Conservation (phyloP, 768 basidiomycete species). For the Psilocybe azurescens region DNA sequence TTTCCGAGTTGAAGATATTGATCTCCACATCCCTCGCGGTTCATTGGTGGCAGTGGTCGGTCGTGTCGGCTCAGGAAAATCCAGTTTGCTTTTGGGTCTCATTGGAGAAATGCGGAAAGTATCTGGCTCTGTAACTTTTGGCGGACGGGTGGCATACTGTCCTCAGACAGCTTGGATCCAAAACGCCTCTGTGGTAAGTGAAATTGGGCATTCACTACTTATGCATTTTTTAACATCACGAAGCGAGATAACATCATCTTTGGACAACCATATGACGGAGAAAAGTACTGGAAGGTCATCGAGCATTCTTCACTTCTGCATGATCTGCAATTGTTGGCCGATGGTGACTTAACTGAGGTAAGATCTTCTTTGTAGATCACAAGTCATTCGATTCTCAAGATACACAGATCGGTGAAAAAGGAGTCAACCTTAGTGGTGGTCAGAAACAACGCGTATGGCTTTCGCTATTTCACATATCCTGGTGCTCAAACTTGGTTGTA, state of each 20-base stretch:
- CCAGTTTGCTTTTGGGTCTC: slow-evolving; percentile 63
- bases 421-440: slow-evolving; percentile 70
- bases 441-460: slow-evolving; percentile 60
- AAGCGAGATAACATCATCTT: slow-evolving; percentile 73
- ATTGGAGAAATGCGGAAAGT: slow-evolving; percentile 72
- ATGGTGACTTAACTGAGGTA: slow-evolving; percentile 78
- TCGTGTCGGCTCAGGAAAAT: slow-evolving; percentile 73
- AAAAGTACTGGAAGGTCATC: slow-evolving; percentile 68
- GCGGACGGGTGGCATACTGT: slow-evolving; percentile 71
- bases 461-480: neutral
- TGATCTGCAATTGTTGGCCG: slow-evolving; percentile 68
- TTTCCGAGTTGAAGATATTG: slow-evolving; percentile 57
- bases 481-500: neutral
- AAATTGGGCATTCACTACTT: neutral
- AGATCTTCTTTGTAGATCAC: slow-evolving; percentile 7
- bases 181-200: slow-evolving; percentile 63
- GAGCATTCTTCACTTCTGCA: slow-evolving; percentile 62
- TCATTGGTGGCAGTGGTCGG: slow-evolving; percentile 68
- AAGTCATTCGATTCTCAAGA: neutral
- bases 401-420: slow-evolving; percentile 71
- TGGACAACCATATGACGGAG: slow-evolving; percentile 67
- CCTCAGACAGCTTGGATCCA: slow-evolving; percentile 82
- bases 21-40: slow-evolving; percentile 60
- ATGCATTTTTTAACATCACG: neutral
- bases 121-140: slow-evolving; percentile 58